phyloP scores from a whole-genome alignment of 176 grass and related monocot species.

The Urochloa ruziziensis region DNA sequence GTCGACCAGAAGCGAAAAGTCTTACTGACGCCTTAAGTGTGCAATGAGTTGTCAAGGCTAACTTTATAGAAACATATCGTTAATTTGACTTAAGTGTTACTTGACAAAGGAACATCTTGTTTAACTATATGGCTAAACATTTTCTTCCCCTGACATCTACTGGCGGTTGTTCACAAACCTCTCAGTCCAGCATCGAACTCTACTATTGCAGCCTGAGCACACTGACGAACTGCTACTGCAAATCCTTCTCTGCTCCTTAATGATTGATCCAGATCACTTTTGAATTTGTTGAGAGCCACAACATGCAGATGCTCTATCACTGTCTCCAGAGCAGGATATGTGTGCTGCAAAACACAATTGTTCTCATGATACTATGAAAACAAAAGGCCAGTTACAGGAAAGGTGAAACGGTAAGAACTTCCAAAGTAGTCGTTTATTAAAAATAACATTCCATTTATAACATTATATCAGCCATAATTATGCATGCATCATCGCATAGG shows the following conservation, averaged over 20 bases:
- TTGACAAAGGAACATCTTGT: neutral
- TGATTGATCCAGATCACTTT: slow-evolving; percentile 60
- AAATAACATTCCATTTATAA: neutral
- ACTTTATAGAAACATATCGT: neutral
- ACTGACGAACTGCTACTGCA: slow-evolving; percentile 53
- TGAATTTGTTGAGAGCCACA: slow-evolving; percentile 69
- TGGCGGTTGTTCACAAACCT: slow-evolving; percentile 43
- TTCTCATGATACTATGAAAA: slow-evolving; percentile 13
- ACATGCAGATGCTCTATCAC: slow-evolving; percentile 60
- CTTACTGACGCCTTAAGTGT: neutral
- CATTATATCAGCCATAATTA: neutral
- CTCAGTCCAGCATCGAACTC: slow-evolving; percentile 58
- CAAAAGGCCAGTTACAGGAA: neutral
- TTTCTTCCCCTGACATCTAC: neutral
- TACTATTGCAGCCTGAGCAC: slow-evolving; percentile 44
- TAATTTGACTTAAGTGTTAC: neutral
- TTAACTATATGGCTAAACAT: neutral
- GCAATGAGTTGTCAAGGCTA: neutral
- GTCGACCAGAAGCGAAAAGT: neutral
- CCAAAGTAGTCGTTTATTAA: neutral
- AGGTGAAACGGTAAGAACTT: slow-evolving; percentile 9
- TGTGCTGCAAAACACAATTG: slow-evolving; percentile 42
- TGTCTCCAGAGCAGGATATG: slow-evolving; percentile 52
- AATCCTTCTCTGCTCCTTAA: slow-evolving; percentile 53
- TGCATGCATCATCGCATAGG: neutral